Evolutionary conservation across 345 rosid species (phyloP).

Genomic region (Murraya paniculata): DNA sequence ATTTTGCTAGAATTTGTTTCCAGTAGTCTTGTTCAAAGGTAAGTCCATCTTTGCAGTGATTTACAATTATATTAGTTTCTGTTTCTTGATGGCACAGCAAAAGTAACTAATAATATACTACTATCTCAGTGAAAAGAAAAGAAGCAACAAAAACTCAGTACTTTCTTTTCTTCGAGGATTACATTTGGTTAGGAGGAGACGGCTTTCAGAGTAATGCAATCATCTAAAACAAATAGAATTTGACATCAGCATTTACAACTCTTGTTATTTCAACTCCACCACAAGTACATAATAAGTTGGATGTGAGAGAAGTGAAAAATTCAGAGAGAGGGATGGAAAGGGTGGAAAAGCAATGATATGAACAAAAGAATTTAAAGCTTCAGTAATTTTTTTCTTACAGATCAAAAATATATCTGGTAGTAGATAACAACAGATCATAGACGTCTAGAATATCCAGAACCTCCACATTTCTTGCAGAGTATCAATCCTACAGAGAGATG

Average conservation of each 20-base stretch:
- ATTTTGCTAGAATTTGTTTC: neutral
- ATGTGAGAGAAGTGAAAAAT: neutral
- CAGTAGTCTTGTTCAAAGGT: neutral
- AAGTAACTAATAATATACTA: neutral
- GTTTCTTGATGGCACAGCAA: neutral
- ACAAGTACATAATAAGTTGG: slow-evolving; percentile 12
- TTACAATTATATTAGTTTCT: neutral
- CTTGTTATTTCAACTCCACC: neutral
- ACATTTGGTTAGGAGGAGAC: neutral
- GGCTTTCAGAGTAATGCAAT: neutral
- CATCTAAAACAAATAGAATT: neutral
- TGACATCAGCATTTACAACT: slow-evolving; percentile 24
- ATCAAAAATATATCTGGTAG: slow-evolving; percentile 10
- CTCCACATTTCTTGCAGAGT: slow-evolving; percentile 72
- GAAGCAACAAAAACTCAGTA: neutral
- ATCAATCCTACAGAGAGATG: slow-evolving; percentile 43
- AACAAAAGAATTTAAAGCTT: slow-evolving; percentile 17
- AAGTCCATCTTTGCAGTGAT: neutral
- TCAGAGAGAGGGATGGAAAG: neutral
- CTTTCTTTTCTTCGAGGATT: neutral
- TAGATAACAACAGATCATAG: slow-evolving; percentile 27
- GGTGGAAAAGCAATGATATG: neutral
- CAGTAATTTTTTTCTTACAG: slow-evolving; percentile 3
- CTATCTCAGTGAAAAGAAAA: neutral
- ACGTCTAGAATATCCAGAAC: slow-evolving; percentile 71